These are phyloP conservation scores for Geotrichum carabidarum DNA, from an alignment of 1,139 yeast species.

Conservation along the genomic window DNA sequence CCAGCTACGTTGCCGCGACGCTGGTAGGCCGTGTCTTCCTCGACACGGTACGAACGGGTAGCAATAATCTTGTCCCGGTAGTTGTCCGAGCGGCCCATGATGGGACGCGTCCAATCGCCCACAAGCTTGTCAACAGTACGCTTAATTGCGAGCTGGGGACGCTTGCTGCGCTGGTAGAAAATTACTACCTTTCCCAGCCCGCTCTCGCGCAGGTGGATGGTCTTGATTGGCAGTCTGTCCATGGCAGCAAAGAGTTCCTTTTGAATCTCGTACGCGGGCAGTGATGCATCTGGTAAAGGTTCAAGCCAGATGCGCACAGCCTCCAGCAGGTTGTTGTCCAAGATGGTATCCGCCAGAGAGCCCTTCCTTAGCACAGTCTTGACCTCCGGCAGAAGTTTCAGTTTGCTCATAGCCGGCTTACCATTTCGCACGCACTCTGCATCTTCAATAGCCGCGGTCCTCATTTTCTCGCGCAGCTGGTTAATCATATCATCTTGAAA, in stretches of 20 bases:
- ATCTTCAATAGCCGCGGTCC: slow-evolving; percentile 85
- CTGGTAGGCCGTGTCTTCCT: slow-evolving; percentile 24
- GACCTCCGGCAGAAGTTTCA: slow-evolving; percentile 76
- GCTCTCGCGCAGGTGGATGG: slow-evolving; percentile 89
- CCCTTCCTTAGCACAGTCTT: slow-evolving; percentile 71
- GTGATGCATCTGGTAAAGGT: slow-evolving; percentile 94
- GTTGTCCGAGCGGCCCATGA: slow-evolving; percentile 91
- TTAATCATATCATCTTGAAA: slow-evolving; percentile 91
- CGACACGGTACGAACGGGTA: slow-evolving; percentile 63
- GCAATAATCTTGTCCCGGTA: slow-evolving; percentile 82
- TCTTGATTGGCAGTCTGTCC: slow-evolving; percentile 79
- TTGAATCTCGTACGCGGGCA: slow-evolving; percentile 95
- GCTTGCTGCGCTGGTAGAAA: slow-evolving; percentile 86
- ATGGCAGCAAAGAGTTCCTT: slow-evolving; percentile 75
- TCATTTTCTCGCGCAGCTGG: slow-evolving; percentile 80
- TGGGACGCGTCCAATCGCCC: slow-evolving; percentile 98
- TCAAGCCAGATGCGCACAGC: slow-evolving; percentile 96
- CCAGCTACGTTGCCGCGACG: slow-evolving; percentile 21
- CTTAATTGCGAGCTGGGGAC: slow-evolving; percentile 82
- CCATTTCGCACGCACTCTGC: slow-evolving; percentile 68
- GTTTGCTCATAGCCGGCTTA: slow-evolving; percentile 78
- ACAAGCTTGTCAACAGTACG: slow-evolving; percentile 84
- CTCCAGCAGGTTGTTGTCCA: slow-evolving; percentile 89
- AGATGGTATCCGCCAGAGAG: slow-evolving; percentile 77
- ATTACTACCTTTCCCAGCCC: slow-evolving; percentile 91